Base-by-base conservation (phyloP, 164 flowering plant species). In the Litsea cubeba region DNA sequence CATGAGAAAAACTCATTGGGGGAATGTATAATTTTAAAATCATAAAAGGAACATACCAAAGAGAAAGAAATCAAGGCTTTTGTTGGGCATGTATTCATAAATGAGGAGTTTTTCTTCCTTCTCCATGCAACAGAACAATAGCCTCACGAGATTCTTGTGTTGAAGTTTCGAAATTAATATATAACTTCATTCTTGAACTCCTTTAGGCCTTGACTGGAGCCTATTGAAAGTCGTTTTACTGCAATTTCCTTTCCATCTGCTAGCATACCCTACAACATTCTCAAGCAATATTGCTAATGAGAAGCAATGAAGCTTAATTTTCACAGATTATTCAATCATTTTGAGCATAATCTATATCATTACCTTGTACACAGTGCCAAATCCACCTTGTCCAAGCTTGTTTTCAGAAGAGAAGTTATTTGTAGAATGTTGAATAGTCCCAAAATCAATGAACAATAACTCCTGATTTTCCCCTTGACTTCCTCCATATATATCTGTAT, bases 121-220 rank as follows among this genome's bases (percentile, higher is more conserved):
- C 5, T 30, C 32, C 32, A 3, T 30, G 32, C 32, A 30, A 30
- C 32, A 30, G 5, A 30, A 30, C 32, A 30, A 69, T 32, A 83
- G 75, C 73, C 80, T 76, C 22, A 79, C 83, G 20, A 83, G 72
- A 69, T 83, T 83, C 30, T 80, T 62, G 65, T 81, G 85, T 50
- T 79, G 79, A 57, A 80, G 75, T 65, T 50, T 80, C 8, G 82
- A 77, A 12, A 80, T 25, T 40, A 76, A 65, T 0, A 63, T n/a
- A n/a, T 0, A 8, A 66, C 76, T 68, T 79, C 82, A 62, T 76
- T 79, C 74, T 66, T 65, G 15, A 79, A 79, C 69, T 79, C 76
- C 26, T 25, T 3, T 3, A 32, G 63, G 0, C 78, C 81, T 62
- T 79, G 79, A 11, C 74, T 73, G 2, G 81, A 76, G 12, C 24